A percentile compares a stretch with the other conserved stretches of the same genome.
These are phyloP conservation scores for Aspergillus sp. DNA, from an alignment of 2,329 filamentous ascomycete genomes.

Conservation along the genomic window DNA sequence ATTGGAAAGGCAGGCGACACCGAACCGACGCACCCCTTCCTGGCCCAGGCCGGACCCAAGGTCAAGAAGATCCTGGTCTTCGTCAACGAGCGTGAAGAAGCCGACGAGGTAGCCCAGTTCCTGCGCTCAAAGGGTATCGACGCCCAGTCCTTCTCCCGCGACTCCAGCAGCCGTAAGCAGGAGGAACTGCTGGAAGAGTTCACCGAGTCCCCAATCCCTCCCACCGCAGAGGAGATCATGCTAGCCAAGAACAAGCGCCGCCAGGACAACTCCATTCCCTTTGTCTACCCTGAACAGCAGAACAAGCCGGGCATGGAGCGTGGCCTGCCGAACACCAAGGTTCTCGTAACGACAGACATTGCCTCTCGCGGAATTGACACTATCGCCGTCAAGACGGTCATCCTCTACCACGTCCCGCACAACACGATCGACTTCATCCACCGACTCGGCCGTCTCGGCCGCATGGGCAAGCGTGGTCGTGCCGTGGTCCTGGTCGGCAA, in stretches of 20 bases:
- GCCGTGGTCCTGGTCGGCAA: conserved; percentile 90
- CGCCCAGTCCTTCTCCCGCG: conserved; percentile 79
- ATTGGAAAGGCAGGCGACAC: conserved; percentile 75
- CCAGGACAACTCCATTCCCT: conserved; percentile 41
- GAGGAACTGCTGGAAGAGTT: conserved; percentile 76
- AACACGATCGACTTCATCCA: conserved; percentile 98
- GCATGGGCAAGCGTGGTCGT: conserved; percentile 87
- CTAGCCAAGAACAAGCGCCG: conserved; percentile 32
- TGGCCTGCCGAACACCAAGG: conserved; percentile 74
- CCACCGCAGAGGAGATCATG: conserved; percentile 39
- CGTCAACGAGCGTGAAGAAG: conserved; percentile 92
- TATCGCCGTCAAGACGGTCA: conserved; percentile 82
- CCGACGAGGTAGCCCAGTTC: conserved; percentile 76
- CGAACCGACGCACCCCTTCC: conserved; percentile 34
- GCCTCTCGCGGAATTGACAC: conserved; percentile 94
- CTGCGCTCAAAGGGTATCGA: conserved; percentile 84
- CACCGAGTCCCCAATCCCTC: conserved; percentile 50
- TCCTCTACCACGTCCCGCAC: conserved; percentile 96
- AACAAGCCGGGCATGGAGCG: conserved; percentile 40
- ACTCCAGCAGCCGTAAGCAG: conserved; percentile 76
- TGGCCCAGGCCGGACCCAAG: conserved; percentile 50
- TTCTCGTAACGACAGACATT: conserved; percentile 91
- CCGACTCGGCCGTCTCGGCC: conserved; percentile 83
- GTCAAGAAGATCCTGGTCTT: conserved; percentile 90
- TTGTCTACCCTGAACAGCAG: conserved; percentile 42